A percentile compares a stretch with the other conserved stretches of the same genome.
Evolutionary conservation across 495 filamentous ascomycete genomes (phyloP).

Genomic region (Aspergillus hancockii): DNA sequence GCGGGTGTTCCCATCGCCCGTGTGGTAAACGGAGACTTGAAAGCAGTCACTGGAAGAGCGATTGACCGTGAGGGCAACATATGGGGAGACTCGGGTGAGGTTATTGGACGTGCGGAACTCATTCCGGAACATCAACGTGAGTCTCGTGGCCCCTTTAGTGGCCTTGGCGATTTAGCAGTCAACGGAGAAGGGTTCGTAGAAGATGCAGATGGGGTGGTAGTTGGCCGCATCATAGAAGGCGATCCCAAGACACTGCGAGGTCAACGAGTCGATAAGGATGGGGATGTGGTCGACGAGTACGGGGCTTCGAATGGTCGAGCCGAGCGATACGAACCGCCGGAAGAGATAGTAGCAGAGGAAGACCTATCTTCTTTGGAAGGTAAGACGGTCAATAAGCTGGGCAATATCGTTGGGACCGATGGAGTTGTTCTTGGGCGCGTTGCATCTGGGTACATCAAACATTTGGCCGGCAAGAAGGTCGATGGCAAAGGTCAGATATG

Average conservation of each 20-base stretch:
- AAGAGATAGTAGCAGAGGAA: slow-evolving; percentile 45
- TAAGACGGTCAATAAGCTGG: slow-evolving; percentile 82
- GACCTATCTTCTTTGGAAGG: slow-evolving; percentile 74
- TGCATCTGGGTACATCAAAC: slow-evolving; percentile 65
- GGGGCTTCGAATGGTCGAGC: slow-evolving; percentile 80
- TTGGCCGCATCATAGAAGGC: slow-evolving; percentile 73
- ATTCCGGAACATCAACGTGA: slow-evolving; percentile 73
- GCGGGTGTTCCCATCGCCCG: slow-evolving; percentile 69
- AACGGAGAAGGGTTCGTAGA: slow-evolving; percentile 69
- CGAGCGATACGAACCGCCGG: slow-evolving; percentile 65
- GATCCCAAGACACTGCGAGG: slow-evolving; percentile 75
- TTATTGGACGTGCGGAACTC: slow-evolving; percentile 72
- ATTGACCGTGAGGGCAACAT: slow-evolving; percentile 69
- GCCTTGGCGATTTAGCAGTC: slow-evolving; percentile 69
- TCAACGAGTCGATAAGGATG: slow-evolving; percentile 75
- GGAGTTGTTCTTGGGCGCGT: slow-evolving; percentile 78
- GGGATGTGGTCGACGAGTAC: slow-evolving; percentile 77
- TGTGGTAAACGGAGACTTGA: slow-evolving; percentile 65
- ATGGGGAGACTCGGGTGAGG: slow-evolving; percentile 65
- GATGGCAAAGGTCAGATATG: slow-evolving; percentile 80
- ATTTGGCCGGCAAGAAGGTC: slow-evolving; percentile 76
- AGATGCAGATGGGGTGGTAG: slow-evolving; percentile 64
- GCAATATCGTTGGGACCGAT: slow-evolving; percentile 74
- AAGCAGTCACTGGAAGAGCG: slow-evolving; percentile 67
- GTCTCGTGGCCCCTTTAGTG: slow-evolving; percentile 71